Evolutionary conservation across 2,329 filamentous ascomycete species (phyloP).

Genomic region (Stagonosporopsis cucurbitacearum): DNA sequence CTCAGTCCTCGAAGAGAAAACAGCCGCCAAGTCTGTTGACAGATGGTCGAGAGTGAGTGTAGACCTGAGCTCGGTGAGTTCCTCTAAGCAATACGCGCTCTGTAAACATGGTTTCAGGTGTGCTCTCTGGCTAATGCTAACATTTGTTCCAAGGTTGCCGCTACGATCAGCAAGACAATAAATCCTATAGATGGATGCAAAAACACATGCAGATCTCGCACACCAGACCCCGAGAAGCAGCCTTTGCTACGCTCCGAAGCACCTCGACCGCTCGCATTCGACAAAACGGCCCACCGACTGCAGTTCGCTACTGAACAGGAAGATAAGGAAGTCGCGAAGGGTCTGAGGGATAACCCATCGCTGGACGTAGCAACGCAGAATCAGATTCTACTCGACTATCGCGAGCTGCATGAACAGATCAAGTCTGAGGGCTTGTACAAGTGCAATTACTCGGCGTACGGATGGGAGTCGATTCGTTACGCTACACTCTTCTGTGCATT

Average conservation of each 20-base stretch:
- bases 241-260: conserved; percentile 21
- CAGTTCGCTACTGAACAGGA: conserved; percentile 45
- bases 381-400: conserved; percentile 63
- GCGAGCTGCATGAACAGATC: conserved; percentile 61
- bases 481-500: conserved; percentile 59
- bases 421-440: conserved; percentile 64
- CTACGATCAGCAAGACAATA: conserved; percentile 34
- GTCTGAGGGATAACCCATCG: conserved; percentile 54
- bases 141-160: conserved; percentile 30
- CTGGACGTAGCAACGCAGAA: conserved; percentile 62
- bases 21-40: conserved; percentile 1
- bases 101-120: conserved; percentile 6
- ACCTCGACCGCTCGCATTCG: conserved; percentile 13
- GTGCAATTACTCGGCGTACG: conserved; percentile 65
- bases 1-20: conserved; percentile 23
- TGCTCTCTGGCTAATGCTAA: conserved; percentile 26
- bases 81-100: conserved; percentile 10
- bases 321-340: conserved; percentile 47
- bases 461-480: conserved; percentile 65
- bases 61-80: conserved; percentile 40
- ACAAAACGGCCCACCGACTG: conserved; percentile 32
- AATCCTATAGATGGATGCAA: conserved; percentile 22
- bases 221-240: conserved; percentile 33
- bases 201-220: conserved; percentile 29
- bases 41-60: conserved; percentile 31